Base-by-base conservation (phyloP, 2,329 filamentous ascomycete genomes). In the Aspergillus pseudotamarii region DNA sequence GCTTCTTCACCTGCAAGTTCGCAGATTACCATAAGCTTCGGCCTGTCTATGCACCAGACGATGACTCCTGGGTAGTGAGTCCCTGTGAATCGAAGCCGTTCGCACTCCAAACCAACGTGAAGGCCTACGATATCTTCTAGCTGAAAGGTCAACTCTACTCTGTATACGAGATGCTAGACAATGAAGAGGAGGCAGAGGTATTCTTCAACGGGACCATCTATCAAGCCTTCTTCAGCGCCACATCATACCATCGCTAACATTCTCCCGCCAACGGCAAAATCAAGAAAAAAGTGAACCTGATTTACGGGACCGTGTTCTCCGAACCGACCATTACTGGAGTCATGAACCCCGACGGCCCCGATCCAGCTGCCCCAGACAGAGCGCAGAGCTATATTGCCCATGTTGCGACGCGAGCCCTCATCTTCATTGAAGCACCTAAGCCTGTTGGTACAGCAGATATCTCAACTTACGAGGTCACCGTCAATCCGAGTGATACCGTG, bases 1-100 rank as follows among this genome's bases (percentile, higher is more conserved):
- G 48, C n/a, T 61, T 51, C 43, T 61, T 61, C 41, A 57, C 51
- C 14, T 53, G 59, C n/a, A 10, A 30, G 8, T 61, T 61, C 53
- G 26, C 26, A 3, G 28, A 51, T 12, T 32, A 30, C 19, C 26
- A 51, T 32, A 30, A 30, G 28, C 16, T 30, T n/a, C 48, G 48
- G 10, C 48, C 48, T 16, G 48, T 51, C 12, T 32, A 51, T n/a
- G 48, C 48, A 3, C 14, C 26, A 1, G 2, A 81, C 89, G 68
- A 76, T 80, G 36, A 28, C 28, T 11, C 36, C 19, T 36, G 32
- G 21, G 38, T 46, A 8, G 55, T 57, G 2, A 57, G 38, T 16
- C 23, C 55, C 4, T 57, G 55, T 26, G 55, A 46, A 57, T 43
- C 55, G 10, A 57, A 46, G 21, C 38, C 55, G 6, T 57, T 28